These are phyloP conservation scores for Nemania serpens DNA, from an alignment of 2,329 filamentous ascomycete genomes.

Conservation along the genomic window DNA sequence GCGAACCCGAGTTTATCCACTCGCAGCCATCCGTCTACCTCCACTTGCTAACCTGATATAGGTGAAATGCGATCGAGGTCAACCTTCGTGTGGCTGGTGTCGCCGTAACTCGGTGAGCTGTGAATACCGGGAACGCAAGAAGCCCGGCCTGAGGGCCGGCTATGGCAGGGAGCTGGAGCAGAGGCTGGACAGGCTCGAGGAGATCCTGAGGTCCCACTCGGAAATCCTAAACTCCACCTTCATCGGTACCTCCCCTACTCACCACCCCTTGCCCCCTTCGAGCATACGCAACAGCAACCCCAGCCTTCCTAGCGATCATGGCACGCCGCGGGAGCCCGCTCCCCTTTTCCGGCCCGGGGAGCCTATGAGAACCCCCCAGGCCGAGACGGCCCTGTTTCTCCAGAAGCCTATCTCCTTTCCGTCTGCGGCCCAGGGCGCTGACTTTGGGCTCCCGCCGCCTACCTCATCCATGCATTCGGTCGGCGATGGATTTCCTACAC, in stretches of 20 bases:
- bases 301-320: conserved; percentile 60
- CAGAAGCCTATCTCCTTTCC: conserved; percentile 61
- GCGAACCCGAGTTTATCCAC: neutral
- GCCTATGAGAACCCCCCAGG: conserved; percentile 56
- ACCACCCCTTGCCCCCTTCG: conserved; percentile 42
- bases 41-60: conserved; percentile 37
- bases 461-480: conserved; percentile 49
- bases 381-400: conserved; percentile 64
- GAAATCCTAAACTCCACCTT: conserved; percentile 67
- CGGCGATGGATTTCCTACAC: conserved; percentile 56
- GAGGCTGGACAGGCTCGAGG: conserved; percentile 71
- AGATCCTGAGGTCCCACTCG: conserved; percentile 67
- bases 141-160: conserved; percentile 67
- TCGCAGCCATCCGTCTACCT: neutral
- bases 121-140: conserved; percentile 72
- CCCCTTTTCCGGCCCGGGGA: conserved; percentile 57
- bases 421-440: conserved; percentile 52
- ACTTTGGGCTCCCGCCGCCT: conserved; percentile 54
- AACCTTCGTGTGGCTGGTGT: conserved; percentile 73
- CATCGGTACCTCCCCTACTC: conserved; percentile 45
- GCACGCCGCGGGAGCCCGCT: conserved; percentile 56
- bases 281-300: conserved; percentile 56
- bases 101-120: conserved; percentile 65
- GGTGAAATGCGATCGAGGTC: conserved; percentile 77
- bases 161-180: conserved; percentile 77